Base-by-base conservation (phyloP, 2,329 filamentous ascomycete species). In the Phoma herbarum region DNA sequence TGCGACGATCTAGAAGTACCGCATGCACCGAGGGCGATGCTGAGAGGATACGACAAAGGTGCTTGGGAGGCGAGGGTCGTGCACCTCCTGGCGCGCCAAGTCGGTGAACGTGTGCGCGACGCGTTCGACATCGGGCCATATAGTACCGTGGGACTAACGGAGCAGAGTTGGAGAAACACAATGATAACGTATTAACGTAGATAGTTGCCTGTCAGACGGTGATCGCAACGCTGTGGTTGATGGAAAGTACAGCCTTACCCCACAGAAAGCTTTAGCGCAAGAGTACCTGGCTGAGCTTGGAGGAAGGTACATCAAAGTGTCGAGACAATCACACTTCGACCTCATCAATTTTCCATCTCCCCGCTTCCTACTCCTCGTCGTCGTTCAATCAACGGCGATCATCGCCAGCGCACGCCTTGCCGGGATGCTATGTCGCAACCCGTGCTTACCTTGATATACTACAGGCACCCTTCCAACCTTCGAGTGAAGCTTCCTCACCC, bases 221-320 rank as follows among this genome's bases (percentile, higher is more conserved):
- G 8, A 20, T 14, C 39, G 33, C n/a, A 3, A 35, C 26, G 22
- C 26, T 47, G 43, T 37, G 41, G 54, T 57, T 52, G 53, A 46
- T 50, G 41, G 47, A 46, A 50, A 25, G 29, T 26, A 25, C 28
- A 47, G 22, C 7, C 28, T 20, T 49, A 46, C 10, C 56, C 45
- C 44, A 45, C 44, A 39, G 25, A 37, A 16, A 10, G 43, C 22
- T 8, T 33, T 54, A 54, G 56, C 46, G 50, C 50, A 46, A 51
- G 56, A 56, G 52, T 50, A 59, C 50, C 56, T 43, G 23, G 46
- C 25, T 54, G 41, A 50, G 18, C 49, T 20, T 9, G 3, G 14
- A 37, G 29, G n/a, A 48, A 25, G 37, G 29, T 53, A 53, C 39
- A 49, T 49, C 37, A 53, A 7, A 25, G 20, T 42, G 37, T 52